Conservation (phyloP, 305 asterid species). For the Fraxinus velutina region DNA sequence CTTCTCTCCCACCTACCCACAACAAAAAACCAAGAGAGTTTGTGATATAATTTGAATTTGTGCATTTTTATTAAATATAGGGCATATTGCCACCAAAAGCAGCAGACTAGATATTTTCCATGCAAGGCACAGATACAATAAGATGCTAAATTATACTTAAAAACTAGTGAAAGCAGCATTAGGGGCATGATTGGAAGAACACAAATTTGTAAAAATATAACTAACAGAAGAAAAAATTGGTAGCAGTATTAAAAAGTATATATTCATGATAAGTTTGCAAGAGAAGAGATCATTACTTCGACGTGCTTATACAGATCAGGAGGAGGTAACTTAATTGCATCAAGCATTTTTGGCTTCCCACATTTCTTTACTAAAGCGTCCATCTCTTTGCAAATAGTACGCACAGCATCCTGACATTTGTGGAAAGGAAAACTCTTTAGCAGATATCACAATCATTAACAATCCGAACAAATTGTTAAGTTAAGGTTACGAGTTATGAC, state of each 20-base stretch:
- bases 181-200: slow-evolving; percentile 11
- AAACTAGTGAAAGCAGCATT: slow-evolving; percentile 1
- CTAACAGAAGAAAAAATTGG: background rate
- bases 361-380: slow-evolving; percentile 74
- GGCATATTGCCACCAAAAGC: background rate
- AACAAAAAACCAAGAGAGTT: background rate
- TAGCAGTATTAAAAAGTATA: background rate
- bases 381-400: slow-evolving; percentile 68
- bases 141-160: slow-evolving; percentile 10
- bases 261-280: background rate
- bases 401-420: slow-evolving; percentile 73
- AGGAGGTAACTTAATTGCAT: slow-evolving; percentile 88
- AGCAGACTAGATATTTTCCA: background rate
- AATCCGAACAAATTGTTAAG: background rate
- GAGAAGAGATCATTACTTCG: slow-evolving; percentile 43
- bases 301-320: slow-evolving; percentile 81
- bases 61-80: background rate
- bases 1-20: background rate
- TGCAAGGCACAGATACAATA: slow-evolving; percentile 1
- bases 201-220: background rate
- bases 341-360: slow-evolving; percentile 90
- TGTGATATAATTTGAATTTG: background rate
- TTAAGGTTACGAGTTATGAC: background rate
- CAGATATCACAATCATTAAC: slow-evolving; percentile 1
- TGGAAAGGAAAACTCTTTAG: slow-evolving; percentile 20